Evolutionary conservation across 306 rosid species (phyloP).

Genomic region (Fragaria iinumae): DNA sequence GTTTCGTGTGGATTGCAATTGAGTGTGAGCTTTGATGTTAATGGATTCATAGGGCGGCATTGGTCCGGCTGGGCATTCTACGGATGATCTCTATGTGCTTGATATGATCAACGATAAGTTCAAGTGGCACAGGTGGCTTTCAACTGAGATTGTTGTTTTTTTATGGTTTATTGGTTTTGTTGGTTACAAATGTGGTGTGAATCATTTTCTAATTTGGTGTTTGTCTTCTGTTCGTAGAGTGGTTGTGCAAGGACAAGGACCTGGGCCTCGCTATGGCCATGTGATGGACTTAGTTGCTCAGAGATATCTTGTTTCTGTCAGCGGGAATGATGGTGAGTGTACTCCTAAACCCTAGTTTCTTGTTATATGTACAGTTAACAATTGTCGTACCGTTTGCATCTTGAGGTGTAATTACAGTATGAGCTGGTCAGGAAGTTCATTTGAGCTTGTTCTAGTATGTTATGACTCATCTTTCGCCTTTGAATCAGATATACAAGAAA

Average conservation of each 20-base stretch:
- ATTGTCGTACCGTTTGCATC: background rate
- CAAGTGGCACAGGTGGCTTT: conserved; percentile 89
- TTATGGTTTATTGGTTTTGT: conserved; percentile 19
- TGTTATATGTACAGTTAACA: background rate
- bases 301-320: conserved; percentile 90
- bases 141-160: conserved; percentile 8
- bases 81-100: conserved; percentile 89
- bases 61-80: conserved; percentile 99
- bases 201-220: conserved; percentile 4
- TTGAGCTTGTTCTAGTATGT: background rate
- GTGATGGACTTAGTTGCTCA: conserved; percentile 99
- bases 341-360: conserved; percentile 7
- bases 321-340: conserved; percentile 93
- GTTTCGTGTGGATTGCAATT: conserved; percentile 12
- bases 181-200: conserved; percentile 2
- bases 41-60: conserved; percentile 84
- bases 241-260: conserved; percentile 98
- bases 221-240: conserved; percentile 54
- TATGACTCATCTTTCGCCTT: background rate
- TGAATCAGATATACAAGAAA: background rate
- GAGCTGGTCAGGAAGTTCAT: background rate
- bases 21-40: conserved; percentile 19
- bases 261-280: conserved; percentile 99
- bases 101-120: conserved; percentile 86
- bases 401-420: background rate